These are phyloP conservation scores for Brasenia schreberi DNA, from an alignment of 164 flowering plant species.

Conservation along the genomic window DNA sequence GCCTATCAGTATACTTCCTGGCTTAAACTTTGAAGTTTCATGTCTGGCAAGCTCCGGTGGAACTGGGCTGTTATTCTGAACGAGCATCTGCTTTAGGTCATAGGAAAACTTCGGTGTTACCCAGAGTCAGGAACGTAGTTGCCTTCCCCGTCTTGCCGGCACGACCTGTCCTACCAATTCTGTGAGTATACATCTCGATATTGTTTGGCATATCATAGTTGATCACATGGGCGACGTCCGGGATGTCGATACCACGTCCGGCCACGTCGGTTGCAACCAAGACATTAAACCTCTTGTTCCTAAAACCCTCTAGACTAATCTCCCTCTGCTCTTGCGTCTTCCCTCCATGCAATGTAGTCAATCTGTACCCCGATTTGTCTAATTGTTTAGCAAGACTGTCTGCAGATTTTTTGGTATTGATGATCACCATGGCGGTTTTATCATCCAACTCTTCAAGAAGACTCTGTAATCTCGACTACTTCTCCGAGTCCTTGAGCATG, in stretches of 20 bases:
- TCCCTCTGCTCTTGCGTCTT: slow-evolving; percentile 90
- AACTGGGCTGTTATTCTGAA: slow-evolving; percentile 73
- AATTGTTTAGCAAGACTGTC: no score
- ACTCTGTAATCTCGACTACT: slow-evolving; percentile 38
- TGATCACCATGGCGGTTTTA: slow-evolving; percentile 80
- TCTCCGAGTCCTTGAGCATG: slow-evolving; percentile 72
- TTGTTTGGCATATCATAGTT: slow-evolving; percentile 80
- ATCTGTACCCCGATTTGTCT: no score
- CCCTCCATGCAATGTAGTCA: slow-evolving; percentile 81
- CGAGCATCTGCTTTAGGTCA: slow-evolving; percentile 90
- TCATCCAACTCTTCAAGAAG: slow-evolving; percentile 72
- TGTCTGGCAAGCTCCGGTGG: slow-evolving; percentile 88
- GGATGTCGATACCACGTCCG: slow-evolving; percentile 95
- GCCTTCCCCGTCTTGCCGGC: slow-evolving; percentile 94
- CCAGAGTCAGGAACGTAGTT: slow-evolving; percentile 74
- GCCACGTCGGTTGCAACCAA: slow-evolving; percentile 93
- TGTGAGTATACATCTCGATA: slow-evolving; percentile 78
- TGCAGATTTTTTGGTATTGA: not conserved
- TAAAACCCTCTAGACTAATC: slow-evolving; percentile 85
- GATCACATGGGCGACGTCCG: slow-evolving; percentile 84
- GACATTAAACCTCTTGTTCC: slow-evolving; percentile 75
- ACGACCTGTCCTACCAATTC: slow-evolving; percentile 92
- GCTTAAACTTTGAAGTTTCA: slow-evolving; percentile 88
- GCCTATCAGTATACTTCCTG: slow-evolving; percentile 73
- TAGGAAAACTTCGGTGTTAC: slow-evolving; percentile 76